These are phyloP conservation scores for Coemansia sp. DNA, from an alignment of 192 early-diverging fungal genomes.

Conservation along the genomic window DNA sequence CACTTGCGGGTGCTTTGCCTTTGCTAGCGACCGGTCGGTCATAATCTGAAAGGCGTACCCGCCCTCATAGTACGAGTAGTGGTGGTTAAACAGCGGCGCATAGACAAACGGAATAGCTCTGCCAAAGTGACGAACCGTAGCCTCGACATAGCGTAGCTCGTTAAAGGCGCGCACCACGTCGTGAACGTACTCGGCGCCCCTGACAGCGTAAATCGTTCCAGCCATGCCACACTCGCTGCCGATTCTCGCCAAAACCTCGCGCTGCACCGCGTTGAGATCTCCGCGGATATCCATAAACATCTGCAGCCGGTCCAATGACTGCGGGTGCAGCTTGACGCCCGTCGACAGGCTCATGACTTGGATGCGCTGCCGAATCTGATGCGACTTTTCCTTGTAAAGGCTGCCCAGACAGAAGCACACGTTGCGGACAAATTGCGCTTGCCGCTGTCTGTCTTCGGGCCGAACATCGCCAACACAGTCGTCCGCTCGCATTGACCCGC, in stretches of 20 bases:
- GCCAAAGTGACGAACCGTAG: conserved; percentile 40
- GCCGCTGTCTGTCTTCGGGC: conserved; percentile 15
- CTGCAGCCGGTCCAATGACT: conserved; percentile 66
- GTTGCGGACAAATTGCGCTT: conserved; percentile 42
- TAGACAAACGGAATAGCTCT: conserved; percentile 53
- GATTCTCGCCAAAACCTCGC: conserved; percentile 37
- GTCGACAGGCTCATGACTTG: conserved; percentile 62
- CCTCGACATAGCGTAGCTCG: conserved; percentile 51
- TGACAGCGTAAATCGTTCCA: conserved; percentile 17
- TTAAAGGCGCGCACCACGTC: conserved; percentile 32
- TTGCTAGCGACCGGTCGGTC: conserved; percentile 19
- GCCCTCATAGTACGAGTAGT: conserved; percentile 61
- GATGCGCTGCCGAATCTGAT: conserved; percentile 34
- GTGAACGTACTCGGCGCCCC: conserved; percentile 37
- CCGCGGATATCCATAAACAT: conserved; percentile 65
- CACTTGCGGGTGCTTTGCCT: conserved; percentile 53
- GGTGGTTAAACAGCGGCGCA: conserved; percentile 65
- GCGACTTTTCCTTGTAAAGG: conserved; percentile 61
- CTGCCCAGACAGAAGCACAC: conserved; percentile 62
- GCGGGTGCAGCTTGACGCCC: conserved; percentile 61
- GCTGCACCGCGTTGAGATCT: conserved; percentile 43
- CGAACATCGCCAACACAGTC: not conserved
- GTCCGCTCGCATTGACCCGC: not conserved
- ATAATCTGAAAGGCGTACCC: conserved; percentile 69
- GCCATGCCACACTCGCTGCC: conserved; percentile 41